These are phyloP conservation scores for Vachellia pachyceras DNA, from an alignment of 306 rosid genomes.

Conservation along the genomic window DNA sequence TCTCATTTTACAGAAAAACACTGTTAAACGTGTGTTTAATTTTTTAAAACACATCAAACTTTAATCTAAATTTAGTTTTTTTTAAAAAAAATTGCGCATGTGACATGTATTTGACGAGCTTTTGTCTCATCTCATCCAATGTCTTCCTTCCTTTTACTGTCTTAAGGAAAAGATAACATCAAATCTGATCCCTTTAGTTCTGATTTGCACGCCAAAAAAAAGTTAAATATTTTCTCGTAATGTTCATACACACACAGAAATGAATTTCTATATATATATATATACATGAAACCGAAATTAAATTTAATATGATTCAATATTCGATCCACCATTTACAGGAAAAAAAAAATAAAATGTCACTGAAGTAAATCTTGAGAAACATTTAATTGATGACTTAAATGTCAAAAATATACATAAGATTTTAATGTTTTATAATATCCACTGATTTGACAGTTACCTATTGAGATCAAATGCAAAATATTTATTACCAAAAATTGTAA, in stretches of 20 bases:
- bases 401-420: not conserved
- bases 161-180: not conserved
- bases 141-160: not conserved
- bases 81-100: not conserved
- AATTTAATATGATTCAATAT: not conserved
- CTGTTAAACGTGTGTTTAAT: too few species aligned
- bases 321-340: not conserved
- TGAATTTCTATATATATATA: not conserved
- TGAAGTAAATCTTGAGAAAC: not conserved
- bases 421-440: not conserved
- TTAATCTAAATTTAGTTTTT: not conserved
- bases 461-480: too few species aligned
- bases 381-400: not conserved
- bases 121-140: not conserved
- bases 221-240: not conserved
- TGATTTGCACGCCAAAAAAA: not conserved
- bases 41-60: too few species aligned
- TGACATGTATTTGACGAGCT: constrained; percentile 3
- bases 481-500: too few species aligned
- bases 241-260: not conserved
- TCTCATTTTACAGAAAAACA: too few species aligned
- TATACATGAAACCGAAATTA: not conserved
- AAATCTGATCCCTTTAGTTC: not conserved
- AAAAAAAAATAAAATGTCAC: not conserved
- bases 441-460: too few species aligned